Conservation (phyloP, 805 yeast species). For the Yamadazyma sp. region DNA sequence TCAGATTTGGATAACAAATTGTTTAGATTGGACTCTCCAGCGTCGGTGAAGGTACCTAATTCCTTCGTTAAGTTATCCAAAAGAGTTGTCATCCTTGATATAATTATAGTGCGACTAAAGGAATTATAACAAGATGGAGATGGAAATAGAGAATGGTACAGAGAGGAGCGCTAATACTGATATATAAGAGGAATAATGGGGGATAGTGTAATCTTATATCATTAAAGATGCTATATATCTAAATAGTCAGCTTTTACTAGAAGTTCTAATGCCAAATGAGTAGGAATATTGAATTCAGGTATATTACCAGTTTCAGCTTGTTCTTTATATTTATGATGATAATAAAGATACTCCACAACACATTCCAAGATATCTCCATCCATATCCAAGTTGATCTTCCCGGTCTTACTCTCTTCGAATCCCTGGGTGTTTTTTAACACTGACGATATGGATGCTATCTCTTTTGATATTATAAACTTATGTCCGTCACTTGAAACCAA, state of each 20-base stretch:
- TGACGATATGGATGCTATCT: constrained; percentile 74
- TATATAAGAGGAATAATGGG: no score
- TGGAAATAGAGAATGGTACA: background rate
- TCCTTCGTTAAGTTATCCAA: constrained; percentile 3
- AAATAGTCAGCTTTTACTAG: constrained; percentile 90
- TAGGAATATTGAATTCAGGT: constrained; percentile 88
- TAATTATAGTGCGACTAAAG: no score
- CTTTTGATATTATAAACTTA: constrained; percentile 58
- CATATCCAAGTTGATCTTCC: constrained; percentile 60
- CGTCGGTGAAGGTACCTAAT: background rate
- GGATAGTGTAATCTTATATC: no score
- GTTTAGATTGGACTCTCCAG: constrained; percentile 21
- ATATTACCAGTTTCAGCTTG: constrained; percentile 50
- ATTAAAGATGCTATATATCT: no score
- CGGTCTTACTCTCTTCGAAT: constrained; percentile 56
- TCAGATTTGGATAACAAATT: constrained; percentile 21
- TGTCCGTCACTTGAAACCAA: constrained; percentile 73
- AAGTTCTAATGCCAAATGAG: constrained; percentile 89
- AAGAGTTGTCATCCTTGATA: constrained; percentile 2
- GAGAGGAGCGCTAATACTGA: background rate
- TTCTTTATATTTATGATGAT: constrained; percentile 64
- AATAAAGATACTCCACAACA: constrained; percentile 81
- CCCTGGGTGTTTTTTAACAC: constrained; percentile 49
- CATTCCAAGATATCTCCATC: constrained; percentile 71
- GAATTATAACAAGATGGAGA: no score